A percentile compares a stretch with the other conserved stretches of the same genome.
These are phyloP conservation scores for Mycena latifolia DNA, from an alignment of 768 basidiomycete genomes.

Conservation along the genomic window DNA sequence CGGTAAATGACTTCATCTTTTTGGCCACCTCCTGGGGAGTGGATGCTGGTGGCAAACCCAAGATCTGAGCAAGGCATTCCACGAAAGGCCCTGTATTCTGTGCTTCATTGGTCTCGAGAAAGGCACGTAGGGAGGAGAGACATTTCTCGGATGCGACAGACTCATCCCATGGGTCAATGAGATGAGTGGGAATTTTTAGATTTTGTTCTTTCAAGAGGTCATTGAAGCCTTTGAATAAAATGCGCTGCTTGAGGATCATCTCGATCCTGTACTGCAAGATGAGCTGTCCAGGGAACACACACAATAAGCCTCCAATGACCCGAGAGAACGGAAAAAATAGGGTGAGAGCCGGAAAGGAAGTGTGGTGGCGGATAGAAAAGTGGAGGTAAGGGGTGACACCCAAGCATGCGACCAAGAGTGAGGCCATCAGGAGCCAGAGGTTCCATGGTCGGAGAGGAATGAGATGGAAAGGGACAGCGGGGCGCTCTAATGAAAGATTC, in stretches of 20 bases:
- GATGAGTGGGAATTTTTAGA: not conserved
- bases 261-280: constrained; percentile 11
- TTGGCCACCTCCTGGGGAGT: not conserved
- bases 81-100: not conserved
- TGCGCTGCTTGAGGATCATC: constrained; percentile 18
- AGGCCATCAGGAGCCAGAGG: constrained; percentile 6
- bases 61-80: not conserved
- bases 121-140: constrained; percentile 4
- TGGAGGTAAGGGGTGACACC: constrained; percentile 18
- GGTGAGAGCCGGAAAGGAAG: not conserved
- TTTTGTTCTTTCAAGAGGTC: not conserved
- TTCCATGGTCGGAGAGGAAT: constrained; percentile 11
- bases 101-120: not conserved
- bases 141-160: constrained; percentile 9
- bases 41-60: not conserved
- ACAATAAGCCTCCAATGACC: constrained; percentile 6
- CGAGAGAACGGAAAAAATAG: constrained; percentile 12
- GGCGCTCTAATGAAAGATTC: not conserved
- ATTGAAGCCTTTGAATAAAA: constrained; percentile 11
- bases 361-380: constrained; percentile 9
- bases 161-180: constrained; percentile 5
- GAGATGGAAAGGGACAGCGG: not conserved
- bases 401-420: constrained; percentile 3
- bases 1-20: not conserved
- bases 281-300: constrained; percentile 15